Evolutionary conservation across 371 early-diverging fungal species (phyloP).

Genomic region (Mortierella sp.): DNA sequence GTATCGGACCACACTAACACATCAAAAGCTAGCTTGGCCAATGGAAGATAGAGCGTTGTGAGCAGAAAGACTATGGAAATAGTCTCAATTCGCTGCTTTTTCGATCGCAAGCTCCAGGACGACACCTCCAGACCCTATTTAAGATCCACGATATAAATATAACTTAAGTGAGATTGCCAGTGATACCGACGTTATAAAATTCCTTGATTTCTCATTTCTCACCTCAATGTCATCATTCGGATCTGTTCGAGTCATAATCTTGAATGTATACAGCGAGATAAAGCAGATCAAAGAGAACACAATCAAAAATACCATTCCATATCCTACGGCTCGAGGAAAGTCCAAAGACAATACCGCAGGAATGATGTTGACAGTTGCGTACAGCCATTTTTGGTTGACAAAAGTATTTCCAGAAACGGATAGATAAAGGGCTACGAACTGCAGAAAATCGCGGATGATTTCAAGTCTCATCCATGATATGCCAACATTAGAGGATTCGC

Average conservation of each 20-base stretch:
- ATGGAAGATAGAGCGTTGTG: slow-evolving; percentile 69
- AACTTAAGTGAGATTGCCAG: too few relatives aligned
- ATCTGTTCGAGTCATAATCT: slow-evolving; percentile 53
- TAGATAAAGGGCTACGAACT: slow-evolving; percentile 59
- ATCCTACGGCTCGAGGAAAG: slow-evolving; percentile 62
- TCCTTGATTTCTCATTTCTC: not conserved
- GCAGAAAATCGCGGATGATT: slow-evolving; percentile 65
- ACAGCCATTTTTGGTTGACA: slow-evolving; percentile 58
- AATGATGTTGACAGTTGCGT: slow-evolving; percentile 58
- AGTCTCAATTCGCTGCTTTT: slow-evolving; percentile 49
- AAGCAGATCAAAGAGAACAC: slow-evolving; percentile 56
- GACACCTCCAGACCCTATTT: slow-evolving; percentile 54
- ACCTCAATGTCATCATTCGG: slow-evolving; percentile 55
- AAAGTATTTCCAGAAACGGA: slow-evolving; percentile 54
- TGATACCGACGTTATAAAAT: too few relatives aligned
- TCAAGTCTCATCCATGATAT: slow-evolving; percentile 58
- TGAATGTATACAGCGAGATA: slow-evolving; percentile 57
- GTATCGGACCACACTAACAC: slow-evolving; percentile 69
- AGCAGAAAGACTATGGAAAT: slow-evolving; percentile 60
- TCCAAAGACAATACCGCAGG: slow-evolving; percentile 63
- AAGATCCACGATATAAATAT: not conserved
- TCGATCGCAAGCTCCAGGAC: slow-evolving; percentile 56
- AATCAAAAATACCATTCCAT: slow-evolving; percentile 61
- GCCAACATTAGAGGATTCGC: slow-evolving; percentile 49
- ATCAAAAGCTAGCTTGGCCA: slow-evolving; percentile 68